phyloP scores from a whole-genome alignment of 805 yeast species.

The Yarrowia sp. region DNA sequence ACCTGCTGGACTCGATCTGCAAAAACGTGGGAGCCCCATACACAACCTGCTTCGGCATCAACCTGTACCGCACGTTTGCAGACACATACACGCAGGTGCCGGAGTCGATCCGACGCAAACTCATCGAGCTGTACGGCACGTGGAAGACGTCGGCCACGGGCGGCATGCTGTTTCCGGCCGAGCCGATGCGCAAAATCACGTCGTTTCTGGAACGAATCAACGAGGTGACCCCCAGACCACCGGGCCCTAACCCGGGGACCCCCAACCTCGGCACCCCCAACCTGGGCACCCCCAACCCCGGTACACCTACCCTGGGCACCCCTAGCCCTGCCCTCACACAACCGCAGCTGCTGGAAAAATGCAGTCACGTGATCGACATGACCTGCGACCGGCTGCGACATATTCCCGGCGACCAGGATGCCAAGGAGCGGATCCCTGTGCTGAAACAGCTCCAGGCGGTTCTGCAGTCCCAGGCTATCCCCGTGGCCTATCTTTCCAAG shows the following conservation, averaged over 20 bases:
- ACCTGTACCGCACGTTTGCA: constrained; percentile 72
- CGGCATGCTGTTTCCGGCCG: constrained; percentile 74
- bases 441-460: constrained; percentile 47
- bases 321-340: constrained; percentile 19
- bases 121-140: constrained; percentile 80
- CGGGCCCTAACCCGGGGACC: constrained; percentile 6
- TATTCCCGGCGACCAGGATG: constrained; percentile 44
- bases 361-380: constrained; percentile 35
- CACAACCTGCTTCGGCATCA: constrained; percentile 74
- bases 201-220: constrained; percentile 58
- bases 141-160: constrained; percentile 79
- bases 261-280: constrained; percentile 12
- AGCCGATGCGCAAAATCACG: constrained; percentile 75
- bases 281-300: constrained; percentile 2
- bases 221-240: constrained; percentile 43
- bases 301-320: too few species aligned
- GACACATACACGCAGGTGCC: constrained; percentile 80
- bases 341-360: constrained; percentile 22
- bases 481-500: constrained; percentile 45
- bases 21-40: constrained; percentile 92
- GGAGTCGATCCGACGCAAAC: constrained; percentile 73
- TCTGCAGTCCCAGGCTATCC: constrained; percentile 47
- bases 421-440: constrained; percentile 47
- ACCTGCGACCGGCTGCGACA: constrained; percentile 21
- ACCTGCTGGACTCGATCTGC: constrained; percentile 87